These are phyloP conservation scores for Coemansia sp. DNA, from an alignment of 192 early-diverging fungal genomes.

Conservation along the genomic window DNA sequence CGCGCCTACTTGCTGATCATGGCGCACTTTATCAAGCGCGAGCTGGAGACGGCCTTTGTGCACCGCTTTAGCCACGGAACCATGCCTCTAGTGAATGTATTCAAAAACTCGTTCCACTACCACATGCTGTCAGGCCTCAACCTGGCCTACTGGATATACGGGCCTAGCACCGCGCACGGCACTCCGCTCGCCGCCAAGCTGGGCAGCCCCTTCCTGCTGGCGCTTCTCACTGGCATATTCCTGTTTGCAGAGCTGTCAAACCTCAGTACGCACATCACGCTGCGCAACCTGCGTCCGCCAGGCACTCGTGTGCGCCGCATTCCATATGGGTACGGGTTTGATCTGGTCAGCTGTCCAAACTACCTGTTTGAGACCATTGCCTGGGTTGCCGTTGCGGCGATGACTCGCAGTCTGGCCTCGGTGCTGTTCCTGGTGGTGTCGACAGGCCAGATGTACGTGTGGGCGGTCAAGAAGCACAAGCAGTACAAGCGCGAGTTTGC, in stretches of 20 bases:
- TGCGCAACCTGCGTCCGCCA: slow-evolving; percentile 88
- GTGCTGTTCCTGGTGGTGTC: slow-evolving; percentile 68
- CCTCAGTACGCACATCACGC: slow-evolving; percentile 74
- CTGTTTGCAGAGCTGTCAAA: slow-evolving; percentile 78
- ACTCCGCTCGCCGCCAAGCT: slow-evolving; percentile 37
- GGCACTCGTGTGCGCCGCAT: slow-evolving; percentile 83
- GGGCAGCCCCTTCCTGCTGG: slow-evolving; percentile 40
- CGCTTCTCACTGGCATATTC: slow-evolving; percentile 34
- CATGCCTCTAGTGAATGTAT: slow-evolving; percentile 92
- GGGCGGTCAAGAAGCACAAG: slow-evolving; percentile 96
- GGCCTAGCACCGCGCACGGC: slow-evolving; percentile 65
- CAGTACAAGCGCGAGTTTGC: slow-evolving; percentile 88
- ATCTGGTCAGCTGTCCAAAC: slow-evolving; percentile 87
- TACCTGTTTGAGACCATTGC: slow-evolving; percentile 87
- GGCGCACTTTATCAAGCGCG: slow-evolving; percentile 88
- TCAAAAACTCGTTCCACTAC: slow-evolving; percentile 95
- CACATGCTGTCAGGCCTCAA: slow-evolving; percentile 82
- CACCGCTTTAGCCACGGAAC: slow-evolving; percentile 92
- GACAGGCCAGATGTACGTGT: slow-evolving; percentile 85
- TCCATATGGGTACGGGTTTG: slow-evolving; percentile 89
- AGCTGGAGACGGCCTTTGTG: slow-evolving; percentile 88
- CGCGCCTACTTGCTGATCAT: slow-evolving; percentile 66
- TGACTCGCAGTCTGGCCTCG: slow-evolving; percentile 70
- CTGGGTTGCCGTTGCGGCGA: slow-evolving; percentile 70
- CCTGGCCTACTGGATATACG: slow-evolving; percentile 84